Evolutionary conservation across 192 early-diverging fungal species (phyloP).

Genomic region (Umbelopsis vinacea): DNA sequence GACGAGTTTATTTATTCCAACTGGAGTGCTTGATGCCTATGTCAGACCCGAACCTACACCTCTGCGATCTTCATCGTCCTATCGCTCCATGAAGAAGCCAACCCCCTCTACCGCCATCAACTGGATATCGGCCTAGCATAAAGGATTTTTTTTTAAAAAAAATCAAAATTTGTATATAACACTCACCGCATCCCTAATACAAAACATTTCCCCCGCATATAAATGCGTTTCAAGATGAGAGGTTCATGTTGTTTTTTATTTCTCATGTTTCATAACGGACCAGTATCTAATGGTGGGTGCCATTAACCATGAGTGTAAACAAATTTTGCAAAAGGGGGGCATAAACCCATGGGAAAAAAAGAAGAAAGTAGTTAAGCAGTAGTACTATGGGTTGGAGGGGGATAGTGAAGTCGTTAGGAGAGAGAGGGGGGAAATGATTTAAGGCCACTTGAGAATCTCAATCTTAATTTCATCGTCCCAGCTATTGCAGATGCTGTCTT

Average conservation of each 20-base stretch:
- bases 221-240: no score
- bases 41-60: not conserved
- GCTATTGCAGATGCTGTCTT: slow-evolving; percentile 31
- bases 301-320: not conserved
- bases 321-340: not conserved
- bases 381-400: not conserved
- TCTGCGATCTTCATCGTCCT: not conserved
- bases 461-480: slow-evolving; percentile 43
- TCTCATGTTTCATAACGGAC: not conserved
- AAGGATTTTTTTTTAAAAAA: not conserved
- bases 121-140: slow-evolving; percentile 10
- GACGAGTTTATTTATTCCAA: slow-evolving; percentile 1
- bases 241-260: not conserved
- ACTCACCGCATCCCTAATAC: not conserved
- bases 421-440: not conserved
- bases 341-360: slow-evolving; percentile 4
- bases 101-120: not conserved
- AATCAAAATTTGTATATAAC: not conserved
- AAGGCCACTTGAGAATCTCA: slow-evolving; percentile 42
- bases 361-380: not conserved
- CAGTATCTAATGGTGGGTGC: not conserved
- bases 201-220: no score
- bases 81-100: not conserved
- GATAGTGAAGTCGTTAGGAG: not conserved
- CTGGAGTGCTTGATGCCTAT: not conserved